Base-by-base conservation (phyloP, 148 eudicot species). In the Chenopodium suecicum region DNA sequence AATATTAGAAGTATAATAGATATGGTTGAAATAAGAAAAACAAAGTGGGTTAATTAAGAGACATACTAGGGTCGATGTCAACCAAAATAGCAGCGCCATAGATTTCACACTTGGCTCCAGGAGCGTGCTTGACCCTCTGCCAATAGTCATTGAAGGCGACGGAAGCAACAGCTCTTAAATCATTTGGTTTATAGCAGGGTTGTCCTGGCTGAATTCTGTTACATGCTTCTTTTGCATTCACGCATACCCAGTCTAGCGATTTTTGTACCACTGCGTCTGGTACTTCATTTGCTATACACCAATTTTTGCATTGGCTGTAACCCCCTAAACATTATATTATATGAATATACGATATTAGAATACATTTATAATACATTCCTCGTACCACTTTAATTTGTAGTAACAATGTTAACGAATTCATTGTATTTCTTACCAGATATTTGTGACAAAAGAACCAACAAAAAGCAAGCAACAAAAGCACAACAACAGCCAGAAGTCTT, bases 41-140 rank as follows among this genome's bases (percentile, higher is more conserved):
- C 37, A 34, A 8, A 48, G 52, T 9, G 52, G 52, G 11, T 48
- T 34, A 3, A 34, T 34, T 34, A 34, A 34, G 37, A 4, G 10
- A 79, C 84, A 73, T 78, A 83, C 85, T 83, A 1, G 85, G 85
- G 19, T 83, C 81, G 17, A 16, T 48, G 62, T 83, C 78, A 65
- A 78, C 68, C 52, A 83, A 73, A 50, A 67, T 72, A 48, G 85
- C 46, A 4, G 81, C 85, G 4, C 77, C 77, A 9, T 50, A 65
- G 22, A 83, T 62, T 14, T 78, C 31, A 54, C 85, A 83, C 17
- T 68, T 19, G 4, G 66, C 48, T 54, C 81, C 78, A 12, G 62
- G 50, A 1, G 62, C 14, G 20, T 56, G 52, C 81, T 79, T 79
- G 44, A 79, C 75, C 22, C 22, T 50, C 75, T 79, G 81, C 81